Evolutionary conservation across 352 stramenopile genomes (phyloP), one percentile per base, ranked within the genome.

Genomic region (Blastocystis sp.): DNA sequence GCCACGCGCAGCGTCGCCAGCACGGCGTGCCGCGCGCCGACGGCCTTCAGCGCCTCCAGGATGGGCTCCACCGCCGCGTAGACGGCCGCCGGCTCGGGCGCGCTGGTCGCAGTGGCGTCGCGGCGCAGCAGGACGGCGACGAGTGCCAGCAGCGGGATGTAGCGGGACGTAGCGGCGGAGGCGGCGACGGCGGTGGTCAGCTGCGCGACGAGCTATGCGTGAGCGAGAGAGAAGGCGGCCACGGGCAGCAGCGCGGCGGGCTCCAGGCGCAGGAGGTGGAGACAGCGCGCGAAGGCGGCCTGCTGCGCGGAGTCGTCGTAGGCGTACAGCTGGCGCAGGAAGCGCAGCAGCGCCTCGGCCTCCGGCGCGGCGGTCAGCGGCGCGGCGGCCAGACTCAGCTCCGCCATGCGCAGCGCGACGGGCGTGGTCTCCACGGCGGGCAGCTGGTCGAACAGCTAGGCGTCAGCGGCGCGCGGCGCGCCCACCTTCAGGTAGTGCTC

Each of bases 191-290:
- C 7, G 17, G 34, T 41, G 14, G 21, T 53, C 2, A 62, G 34
- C 40, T 84, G 2, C 28, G 74, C 34, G 19, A 84, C 19, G 43
- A 45, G 69, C 74, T 84, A 74, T 2, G 28, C 4, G 5, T 84
- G 38, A 66, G 5, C 2, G 17, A 52, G 1, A 28, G n/a, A n/a
- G 14, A 21, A 0, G 28, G 40, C 2, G 34, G 93, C 86, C 86
- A 95, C 93, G 89, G 94, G 86, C 88, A 94, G 95, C n/a, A 91
- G 80, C 11, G 90, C 92, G 92, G 92, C 93, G 66, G 90, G 95
- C 90, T 92, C 92, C 28, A 92, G 88, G 40, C 92, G 56, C 28
- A 98, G 91, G n/a, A 98, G 88, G 88, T 98, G 94, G 21, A 98
- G 90, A 4, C 98, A 88, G 77, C 96, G 96, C 19, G 95, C 94